Conservation (phyloP, 352 stramenopile genomes). For the Phytophthora quininea region DNA sequence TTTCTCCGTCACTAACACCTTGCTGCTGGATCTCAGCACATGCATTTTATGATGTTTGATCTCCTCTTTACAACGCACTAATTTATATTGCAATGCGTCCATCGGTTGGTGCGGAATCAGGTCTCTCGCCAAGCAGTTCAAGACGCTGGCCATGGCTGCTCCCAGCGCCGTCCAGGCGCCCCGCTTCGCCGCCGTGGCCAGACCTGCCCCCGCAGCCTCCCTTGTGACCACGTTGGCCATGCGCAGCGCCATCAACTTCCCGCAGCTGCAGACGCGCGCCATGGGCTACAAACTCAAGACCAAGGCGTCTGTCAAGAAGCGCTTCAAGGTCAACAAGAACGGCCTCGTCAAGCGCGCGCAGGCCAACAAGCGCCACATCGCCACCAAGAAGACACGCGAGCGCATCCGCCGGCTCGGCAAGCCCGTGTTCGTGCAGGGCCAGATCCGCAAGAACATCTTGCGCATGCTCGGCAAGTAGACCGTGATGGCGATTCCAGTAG, state of each 20-base stretch:
- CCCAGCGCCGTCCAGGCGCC: constrained; percentile 26
- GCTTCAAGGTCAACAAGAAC: constrained; percentile 84
- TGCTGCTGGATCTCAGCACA: neutral
- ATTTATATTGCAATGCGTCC: neutral
- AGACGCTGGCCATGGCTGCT: constrained; percentile 47
- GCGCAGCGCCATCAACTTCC: constrained; percentile 35
- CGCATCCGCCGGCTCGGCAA: constrained; percentile 79
- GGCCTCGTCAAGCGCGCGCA: constrained; percentile 80
- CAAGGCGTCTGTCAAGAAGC: constrained; percentile 85
- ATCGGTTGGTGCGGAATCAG: constrained; percentile 19
- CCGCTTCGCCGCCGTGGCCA: constrained; percentile 30
- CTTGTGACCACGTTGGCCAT: constrained; percentile 27
- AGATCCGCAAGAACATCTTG: constrained; percentile 88
- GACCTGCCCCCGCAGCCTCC: constrained; percentile 5
- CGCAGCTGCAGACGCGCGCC: constrained; percentile 57
- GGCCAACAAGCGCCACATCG: constrained; percentile 86
- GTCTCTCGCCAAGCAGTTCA: constrained; percentile 63
- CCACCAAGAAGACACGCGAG: constrained; percentile 85
- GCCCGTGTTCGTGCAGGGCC: constrained; percentile 65
- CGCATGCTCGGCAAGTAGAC: constrained; percentile 64
- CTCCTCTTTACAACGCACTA: constrained; percentile 16
- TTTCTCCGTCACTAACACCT: neutral
- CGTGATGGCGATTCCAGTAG: neutral
- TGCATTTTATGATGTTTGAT: neutral
- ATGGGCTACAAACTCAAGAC: constrained; percentile 88